Conservation (phyloP, 2,329 filamentous ascomycete species). For the Tolypocladium guangdongense region DNA sequence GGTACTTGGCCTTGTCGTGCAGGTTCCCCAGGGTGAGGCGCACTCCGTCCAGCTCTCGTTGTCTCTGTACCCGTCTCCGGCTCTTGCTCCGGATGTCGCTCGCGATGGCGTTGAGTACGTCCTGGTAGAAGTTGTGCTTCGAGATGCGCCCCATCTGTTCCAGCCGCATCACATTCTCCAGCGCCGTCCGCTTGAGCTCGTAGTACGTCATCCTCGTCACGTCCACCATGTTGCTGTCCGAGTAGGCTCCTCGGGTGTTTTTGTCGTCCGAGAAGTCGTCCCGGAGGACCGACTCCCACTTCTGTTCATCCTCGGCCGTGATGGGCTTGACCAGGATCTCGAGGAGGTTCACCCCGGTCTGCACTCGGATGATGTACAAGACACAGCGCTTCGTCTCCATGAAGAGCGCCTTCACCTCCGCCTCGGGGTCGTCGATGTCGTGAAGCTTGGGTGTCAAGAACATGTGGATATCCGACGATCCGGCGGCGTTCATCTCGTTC, state of each 20-base stretch:
- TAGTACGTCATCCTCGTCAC: constrained; percentile 83
- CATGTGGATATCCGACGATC: constrained; percentile 81
- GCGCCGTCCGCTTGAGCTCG: constrained; percentile 81
- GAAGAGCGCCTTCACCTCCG: constrained; percentile 82
- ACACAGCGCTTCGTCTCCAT: constrained; percentile 98
- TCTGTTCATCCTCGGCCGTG: constrained; percentile 73
- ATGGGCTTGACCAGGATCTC: constrained; percentile 92
- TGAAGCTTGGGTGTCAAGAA: constrained; percentile 84
- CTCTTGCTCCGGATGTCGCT: constrained; percentile 97
- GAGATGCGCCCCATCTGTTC: constrained; percentile 83
- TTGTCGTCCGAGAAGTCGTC: constrained; percentile 65
- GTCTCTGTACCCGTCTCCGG: constrained; percentile 78
- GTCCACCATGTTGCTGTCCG: constrained; percentile 79
- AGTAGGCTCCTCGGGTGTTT: constrained; percentile 73
- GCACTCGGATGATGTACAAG: constrained; percentile 93
- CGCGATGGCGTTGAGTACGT: constrained; percentile 94
- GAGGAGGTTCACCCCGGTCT: constrained; percentile 83
- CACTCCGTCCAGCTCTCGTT: constrained; percentile 81
- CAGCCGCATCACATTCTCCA: constrained; percentile 87
- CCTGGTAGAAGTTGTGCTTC: constrained; percentile 88
- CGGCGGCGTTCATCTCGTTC: constrained; percentile 78
- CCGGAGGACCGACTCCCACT: constrained; percentile 70
- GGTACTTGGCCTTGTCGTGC: constrained; percentile 78
- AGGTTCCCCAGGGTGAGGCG: constrained; percentile 63
- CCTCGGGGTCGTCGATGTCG: constrained; percentile 84